Evolutionary conservation across 2,329 filamentous ascomycete species (phyloP).

Genomic region (Lachnellula hyalina): DNA sequence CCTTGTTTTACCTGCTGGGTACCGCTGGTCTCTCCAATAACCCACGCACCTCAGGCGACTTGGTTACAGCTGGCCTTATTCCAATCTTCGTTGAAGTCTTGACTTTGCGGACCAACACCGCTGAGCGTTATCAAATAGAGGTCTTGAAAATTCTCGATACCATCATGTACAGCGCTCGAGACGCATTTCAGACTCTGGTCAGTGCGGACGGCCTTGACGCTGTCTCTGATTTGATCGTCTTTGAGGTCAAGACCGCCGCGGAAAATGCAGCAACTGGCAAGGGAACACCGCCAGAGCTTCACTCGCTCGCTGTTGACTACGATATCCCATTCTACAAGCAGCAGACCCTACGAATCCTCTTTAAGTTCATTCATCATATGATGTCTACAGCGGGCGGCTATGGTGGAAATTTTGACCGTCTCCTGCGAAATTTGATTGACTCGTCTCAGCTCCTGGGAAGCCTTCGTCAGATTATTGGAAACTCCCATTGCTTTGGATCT

Average conservation of each 20-base stretch:
- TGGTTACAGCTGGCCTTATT: constrained; percentile 84
- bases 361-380: constrained; percentile 95
- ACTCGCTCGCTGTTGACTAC: constrained; percentile 84
- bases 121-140: constrained; percentile 77
- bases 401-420: constrained; percentile 78
- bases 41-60: constrained; percentile 70
- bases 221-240: constrained; percentile 81
- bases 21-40: constrained; percentile 62
- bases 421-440: constrained; percentile 90
- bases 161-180: constrained; percentile 78
- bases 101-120: constrained; percentile 72
- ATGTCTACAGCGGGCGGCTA: constrained; percentile 69
- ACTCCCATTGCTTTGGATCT: constrained; percentile 76
- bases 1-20: constrained; percentile 80
- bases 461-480: constrained; percentile 74
- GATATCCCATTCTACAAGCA: constrained; percentile 90
- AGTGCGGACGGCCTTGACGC: constrained; percentile 78
- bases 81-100: constrained; percentile 87
- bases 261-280: constrained; percentile 60
- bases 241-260: constrained; percentile 68
- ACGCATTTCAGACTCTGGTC: constrained; percentile 79
- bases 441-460: constrained; percentile 78
- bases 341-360: constrained; percentile 85
- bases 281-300: constrained; percentile 66
- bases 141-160: constrained; percentile 84